These are phyloP conservation scores for Oryza coarctata DNA, from an alignment of 176 grass and related monocot genomes.

Conservation along the genomic window DNA sequence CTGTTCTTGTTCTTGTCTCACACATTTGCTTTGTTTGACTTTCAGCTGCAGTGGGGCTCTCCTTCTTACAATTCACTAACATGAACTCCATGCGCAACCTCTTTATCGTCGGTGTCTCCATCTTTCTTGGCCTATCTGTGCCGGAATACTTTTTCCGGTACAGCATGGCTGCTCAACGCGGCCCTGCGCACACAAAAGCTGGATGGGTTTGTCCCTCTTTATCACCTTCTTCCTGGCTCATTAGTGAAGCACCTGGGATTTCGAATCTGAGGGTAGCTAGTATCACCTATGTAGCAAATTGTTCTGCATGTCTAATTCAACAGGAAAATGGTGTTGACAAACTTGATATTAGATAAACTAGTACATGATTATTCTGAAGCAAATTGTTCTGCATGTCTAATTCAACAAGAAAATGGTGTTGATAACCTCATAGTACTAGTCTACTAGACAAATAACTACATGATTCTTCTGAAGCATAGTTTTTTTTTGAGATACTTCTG, in stretches of 20 bases:
- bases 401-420: neutral
- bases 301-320: neutral
- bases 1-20: constrained; percentile 12
- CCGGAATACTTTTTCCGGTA: constrained; percentile 98
- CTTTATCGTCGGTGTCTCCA: constrained; percentile 90
- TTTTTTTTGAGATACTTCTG: too few species aligned
- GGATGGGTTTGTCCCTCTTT: constrained; percentile 70
- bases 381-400: neutral
- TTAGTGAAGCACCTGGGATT: constrained; percentile 9
- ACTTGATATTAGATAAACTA: neutral
- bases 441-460: neutral
- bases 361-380: neutral
- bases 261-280: neutral
- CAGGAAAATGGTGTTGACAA: neutral
- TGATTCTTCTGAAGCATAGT: neutral
- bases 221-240: neutral
- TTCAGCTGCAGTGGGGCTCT: constrained; percentile 87
- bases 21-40: neutral
- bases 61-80: constrained; percentile 97
- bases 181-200: constrained; percentile 80
- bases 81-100: constrained; percentile 99
- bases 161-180: constrained; percentile 65
- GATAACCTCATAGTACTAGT: neutral
- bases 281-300: neutral
- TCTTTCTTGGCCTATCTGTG: constrained; percentile 95